Evolutionary conservation across 2,329 filamentous ascomycete genomes (phyloP), one percentile per base, ranked within the genome.

Genomic region (Phaeophleospora eucalypticola): DNA sequence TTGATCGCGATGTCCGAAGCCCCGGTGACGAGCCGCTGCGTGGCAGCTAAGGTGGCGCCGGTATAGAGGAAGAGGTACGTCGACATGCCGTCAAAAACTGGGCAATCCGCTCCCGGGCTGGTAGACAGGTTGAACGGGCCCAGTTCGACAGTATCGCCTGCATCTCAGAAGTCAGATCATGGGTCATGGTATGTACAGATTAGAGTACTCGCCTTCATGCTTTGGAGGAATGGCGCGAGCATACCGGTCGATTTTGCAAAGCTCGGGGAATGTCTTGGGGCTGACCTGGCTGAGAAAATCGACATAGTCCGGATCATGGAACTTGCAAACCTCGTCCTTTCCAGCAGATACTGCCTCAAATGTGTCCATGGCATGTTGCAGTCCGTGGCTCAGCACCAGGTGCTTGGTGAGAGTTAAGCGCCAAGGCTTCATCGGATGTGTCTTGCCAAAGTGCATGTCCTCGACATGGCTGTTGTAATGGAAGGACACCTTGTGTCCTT

Each of bases 341-440:
- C 86, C 91, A 21, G 93, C 93, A 10, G 85, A 80, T 19, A 90
- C 82, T 18, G 91, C 81, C 42, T 89, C 79, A 69, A 94, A 96
- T 56, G 91, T 85, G 69, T 97, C 89, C 93, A 98, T 97, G 53
- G 89, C 89, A 62, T 91, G 87, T 60, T 94, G 89, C 79, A 98
- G 88, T 57, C 93, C 93, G 67, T 97, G 97, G 1, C 89, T 86
- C 65, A 94, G 84, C 54, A 98, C 89, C 38, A 98, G 80, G 61
- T 93, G 89, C 68, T 98, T 97, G 46, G 93, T 94, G 45, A 98
- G 78, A 14, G 90, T 96, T 54, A 98, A 74, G 29, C 93, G 87
- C 91, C 93, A 97, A 49, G 93, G 93, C 68, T 98, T 98, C 93
- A 98, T 98, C 16, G 93, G 93, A 73, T 98, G 93, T 8, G 88